These are phyloP conservation scores for Lepidium aucheri DNA, from an alignment of 345 rosid species.

Conservation along the genomic window DNA sequence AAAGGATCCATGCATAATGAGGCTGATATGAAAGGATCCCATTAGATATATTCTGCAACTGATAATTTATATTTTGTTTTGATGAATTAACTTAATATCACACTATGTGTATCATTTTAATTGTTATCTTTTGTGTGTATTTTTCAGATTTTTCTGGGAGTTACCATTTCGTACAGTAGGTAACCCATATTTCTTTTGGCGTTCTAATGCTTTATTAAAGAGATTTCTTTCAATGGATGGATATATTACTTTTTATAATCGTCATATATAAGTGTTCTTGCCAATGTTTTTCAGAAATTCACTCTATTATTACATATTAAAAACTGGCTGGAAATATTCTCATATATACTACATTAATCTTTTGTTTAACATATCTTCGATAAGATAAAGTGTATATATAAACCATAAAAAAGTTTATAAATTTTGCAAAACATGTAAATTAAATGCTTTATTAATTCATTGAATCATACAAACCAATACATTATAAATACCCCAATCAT, in stretches of 20 bases:
- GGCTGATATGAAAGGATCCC: neutral
- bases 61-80: neutral
- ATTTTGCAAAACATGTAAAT: neutral
- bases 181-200: neutral
- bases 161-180: neutral
- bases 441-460: constrained; percentile 22
- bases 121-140: neutral
- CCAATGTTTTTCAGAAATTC: neutral
- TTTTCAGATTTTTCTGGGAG: neutral
- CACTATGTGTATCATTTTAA: neutral
- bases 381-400: neutral
- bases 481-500: constrained; percentile 12
- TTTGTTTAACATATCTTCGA: neutral
- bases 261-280: no score
- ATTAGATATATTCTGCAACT: neutral
- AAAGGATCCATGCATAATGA: neutral
- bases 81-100: neutral
- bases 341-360: neutral
- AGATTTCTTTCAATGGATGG: neutral
- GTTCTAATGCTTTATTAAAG: neutral
- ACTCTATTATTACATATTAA: neutral
- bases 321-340: neutral
- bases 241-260: neutral
- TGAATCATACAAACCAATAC: constrained; percentile 22
- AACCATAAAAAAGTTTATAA: neutral